Conservation (phyloP, 805 yeast genomes). For the Nadsonia fulvescens region DNA sequence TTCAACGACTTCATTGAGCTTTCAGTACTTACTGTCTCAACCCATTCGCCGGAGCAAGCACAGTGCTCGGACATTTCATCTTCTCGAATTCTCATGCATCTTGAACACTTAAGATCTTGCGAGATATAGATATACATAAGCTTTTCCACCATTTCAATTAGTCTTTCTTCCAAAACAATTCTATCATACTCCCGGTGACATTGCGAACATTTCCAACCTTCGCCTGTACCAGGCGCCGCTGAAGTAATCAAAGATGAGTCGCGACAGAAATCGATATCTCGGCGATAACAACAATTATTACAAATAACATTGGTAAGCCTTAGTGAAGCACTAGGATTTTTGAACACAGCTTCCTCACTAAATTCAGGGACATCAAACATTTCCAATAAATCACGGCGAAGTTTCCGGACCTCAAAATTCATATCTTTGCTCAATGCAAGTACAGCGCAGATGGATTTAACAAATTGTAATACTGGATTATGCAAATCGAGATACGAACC, state of each 20-base stretch:
- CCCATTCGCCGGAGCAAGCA: constrained; percentile 79
- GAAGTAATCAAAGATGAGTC: constrained; percentile 27
- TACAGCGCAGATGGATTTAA: constrained; percentile 57
- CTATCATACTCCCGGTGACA: constrained; percentile 52
- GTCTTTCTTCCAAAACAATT: constrained; percentile 57
- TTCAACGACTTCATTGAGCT: constrained; percentile 28
- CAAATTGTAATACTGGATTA: constrained; percentile 66
- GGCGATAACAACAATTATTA: constrained; percentile 53
- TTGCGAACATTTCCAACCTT: constrained; percentile 40
- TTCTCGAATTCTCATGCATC: constrained; percentile 51
- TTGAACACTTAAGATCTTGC: constrained; percentile 70
- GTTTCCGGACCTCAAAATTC: constrained; percentile 50
- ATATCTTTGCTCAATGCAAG: constrained; percentile 47
- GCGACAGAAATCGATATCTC: constrained; percentile 70
- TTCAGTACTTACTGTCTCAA: constrained; percentile 30
- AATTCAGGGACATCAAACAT: constrained; percentile 74
- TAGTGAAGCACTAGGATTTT: constrained; percentile 57
- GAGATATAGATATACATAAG: constrained; percentile 40
- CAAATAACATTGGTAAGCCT: constrained; percentile 55
- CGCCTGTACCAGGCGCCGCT: constrained; percentile 9
- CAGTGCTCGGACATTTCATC: constrained; percentile 61
- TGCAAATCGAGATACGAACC: constrained; percentile 44
- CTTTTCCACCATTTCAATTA: constrained; percentile 46
- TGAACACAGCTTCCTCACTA: constrained; percentile 52
- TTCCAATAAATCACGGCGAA: constrained; percentile 56